phyloP scores from a whole-genome alignment of 768 basidiomycete genomes.

The Lyophyllum shimeji region DNA sequence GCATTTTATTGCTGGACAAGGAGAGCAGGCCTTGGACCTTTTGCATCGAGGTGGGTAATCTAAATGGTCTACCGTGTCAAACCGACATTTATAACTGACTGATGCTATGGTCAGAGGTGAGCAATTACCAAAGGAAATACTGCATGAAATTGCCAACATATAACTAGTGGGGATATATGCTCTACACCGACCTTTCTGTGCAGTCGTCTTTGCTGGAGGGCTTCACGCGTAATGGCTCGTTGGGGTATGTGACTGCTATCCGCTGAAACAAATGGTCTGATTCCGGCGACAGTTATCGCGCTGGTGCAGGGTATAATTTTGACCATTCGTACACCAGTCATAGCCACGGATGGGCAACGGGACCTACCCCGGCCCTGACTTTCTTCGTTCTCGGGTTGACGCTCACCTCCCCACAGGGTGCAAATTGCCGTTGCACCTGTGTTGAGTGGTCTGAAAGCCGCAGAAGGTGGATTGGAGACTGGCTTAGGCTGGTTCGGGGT shows the following conservation, averaged over 20 bases:
- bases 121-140: background rate
- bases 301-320: conserved; percentile 44
- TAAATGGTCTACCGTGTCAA: background rate
- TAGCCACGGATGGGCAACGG: conserved; percentile 49
- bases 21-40: conserved; percentile 45
- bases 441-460: conserved; percentile 36
- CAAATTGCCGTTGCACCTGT: conserved; percentile 43
- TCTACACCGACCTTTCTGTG: conserved; percentile 42
- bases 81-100: background rate
- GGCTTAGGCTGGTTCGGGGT: conserved; percentile 44
- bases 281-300: conserved; percentile 33
- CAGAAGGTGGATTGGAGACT: conserved; percentile 47
- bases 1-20: conserved; percentile 46
- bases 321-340: conserved; percentile 48
- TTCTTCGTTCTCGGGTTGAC: conserved; percentile 47
- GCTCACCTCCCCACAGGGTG: conserved; percentile 39
- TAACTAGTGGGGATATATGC: conserved; percentile 49
- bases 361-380: conserved; percentile 47
- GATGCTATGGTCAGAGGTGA: conserved; percentile 12
- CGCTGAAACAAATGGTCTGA: background rate
- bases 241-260: conserved; percentile 28
- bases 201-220: conserved; percentile 45
- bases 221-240: conserved; percentile 45
- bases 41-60: conserved; percentile 29
- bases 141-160: background rate